These are phyloP conservation scores for Volvox africanus DNA, from an alignment of 139 green algal genomes.

Conservation along the genomic window DNA sequence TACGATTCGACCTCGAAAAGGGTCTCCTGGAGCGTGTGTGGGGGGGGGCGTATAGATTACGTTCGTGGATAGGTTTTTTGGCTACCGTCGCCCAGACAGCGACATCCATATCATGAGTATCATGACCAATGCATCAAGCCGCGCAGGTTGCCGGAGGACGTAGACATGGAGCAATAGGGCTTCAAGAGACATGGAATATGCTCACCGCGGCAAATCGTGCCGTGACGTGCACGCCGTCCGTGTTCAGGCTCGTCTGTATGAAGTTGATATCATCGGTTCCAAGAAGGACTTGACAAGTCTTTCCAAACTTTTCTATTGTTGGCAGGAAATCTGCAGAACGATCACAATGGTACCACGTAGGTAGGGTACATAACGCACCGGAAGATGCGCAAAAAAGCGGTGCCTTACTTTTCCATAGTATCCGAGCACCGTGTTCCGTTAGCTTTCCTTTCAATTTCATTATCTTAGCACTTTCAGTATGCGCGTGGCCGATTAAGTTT, in stretches of 20 bases:
- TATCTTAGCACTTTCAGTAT: not conserved
- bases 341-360: no score
- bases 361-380: no score
- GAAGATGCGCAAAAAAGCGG: not conserved
- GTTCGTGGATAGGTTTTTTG: not conserved
- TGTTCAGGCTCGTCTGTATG: conserved; percentile 73
- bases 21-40: conserved; percentile 58
- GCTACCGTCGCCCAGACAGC: not conserved
- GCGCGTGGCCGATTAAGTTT: no score
- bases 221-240: conserved; percentile 78
- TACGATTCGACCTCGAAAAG: conserved; percentile 74
- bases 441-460: conserved; percentile 82
- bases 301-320: conserved; percentile 86
- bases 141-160: not conserved
- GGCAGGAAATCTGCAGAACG: conserved; percentile 74
- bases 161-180: not conserved
- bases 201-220: conserved; percentile 67
- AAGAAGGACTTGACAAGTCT: conserved; percentile 79
- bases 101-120: no score
- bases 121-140: no score
- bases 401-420: conserved; percentile 65
- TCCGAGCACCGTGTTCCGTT: conserved; percentile 65
- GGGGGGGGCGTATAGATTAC: not conserved
- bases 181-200: not conserved
- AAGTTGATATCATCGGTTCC: conserved; percentile 71